Evolutionary conservation across 345 rosid species (phyloP), one percentile per base, ranked within the genome.

Genomic region (Laguncularia racemosa): DNA sequence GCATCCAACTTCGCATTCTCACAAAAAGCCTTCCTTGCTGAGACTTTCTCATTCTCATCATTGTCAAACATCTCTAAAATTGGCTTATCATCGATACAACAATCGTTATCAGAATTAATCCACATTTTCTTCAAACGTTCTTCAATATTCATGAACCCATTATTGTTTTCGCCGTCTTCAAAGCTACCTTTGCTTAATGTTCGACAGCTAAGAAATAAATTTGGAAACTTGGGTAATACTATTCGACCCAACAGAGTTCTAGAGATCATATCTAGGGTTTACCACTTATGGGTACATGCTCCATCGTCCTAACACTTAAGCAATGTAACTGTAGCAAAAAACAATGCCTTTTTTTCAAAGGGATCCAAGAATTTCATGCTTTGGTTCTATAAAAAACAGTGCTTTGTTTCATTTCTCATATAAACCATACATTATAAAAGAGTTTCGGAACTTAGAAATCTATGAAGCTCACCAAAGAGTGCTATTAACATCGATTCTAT

Each of bases 51-150:
- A 51, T 60, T 65, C 4, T 20, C 28, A 7, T 38, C 20, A n/a
- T 48, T 64, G n/a, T 38, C 71, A 48, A 55, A 20, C 56, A 63
- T 80, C 52, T 53, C 46, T 33, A 58, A n/a, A 45, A 48, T 52
- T 1, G 55, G 45, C 54, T 58, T 73, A 60, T 66, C 78, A 13
- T 65, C 63, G 38, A 62, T 66, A 47, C 44, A 56, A 64, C 67
- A 47, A 51, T 74, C 73, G 48, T 63, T 64, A 60, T 70, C 71
- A 38, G 75, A 38, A 64, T 61, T 56, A 52, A 61, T 70, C 80
- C 77, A 84, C 40, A 66, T 58, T 62, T 71, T 59, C 71, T 60
- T 80, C 72, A 81, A 63, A 16, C 89, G 75, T 66, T 85, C 96
- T 67, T 81, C 92, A 50, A 74, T 49, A 6, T n/a, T 50, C 67